Conservation (phyloP, 2,329 filamentous ascomycete species). For the Cladosporium sp. region DNA sequence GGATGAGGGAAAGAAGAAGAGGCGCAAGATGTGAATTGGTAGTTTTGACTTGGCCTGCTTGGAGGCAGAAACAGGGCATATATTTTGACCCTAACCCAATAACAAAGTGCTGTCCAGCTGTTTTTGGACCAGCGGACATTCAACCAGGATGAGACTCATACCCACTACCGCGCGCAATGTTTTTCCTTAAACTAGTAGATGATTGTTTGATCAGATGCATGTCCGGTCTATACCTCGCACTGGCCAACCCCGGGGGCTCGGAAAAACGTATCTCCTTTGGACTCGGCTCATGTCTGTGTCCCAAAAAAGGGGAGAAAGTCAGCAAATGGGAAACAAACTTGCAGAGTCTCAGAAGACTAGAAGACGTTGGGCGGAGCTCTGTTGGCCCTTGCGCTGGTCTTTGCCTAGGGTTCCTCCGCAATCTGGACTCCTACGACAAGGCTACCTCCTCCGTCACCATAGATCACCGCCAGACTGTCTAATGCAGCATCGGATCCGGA, state of each 20-base stretch:
- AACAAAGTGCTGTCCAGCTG: neutral
- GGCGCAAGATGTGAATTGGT: conserved; percentile 20
- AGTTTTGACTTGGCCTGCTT: neutral
- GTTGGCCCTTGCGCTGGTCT: neutral
- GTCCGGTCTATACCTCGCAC: neutral
- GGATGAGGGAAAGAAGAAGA: conserved; percentile 29
- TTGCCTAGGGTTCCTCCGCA: conserved; percentile 12
- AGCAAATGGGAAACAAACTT: neutral
- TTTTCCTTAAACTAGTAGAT: neutral
- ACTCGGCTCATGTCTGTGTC: neutral
- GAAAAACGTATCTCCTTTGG: conserved; percentile 14
- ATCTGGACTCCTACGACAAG: neutral
- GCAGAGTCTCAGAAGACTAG: neutral
- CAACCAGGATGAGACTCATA: neutral
- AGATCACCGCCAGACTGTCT: neutral
- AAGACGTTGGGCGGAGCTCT: conserved; percentile 11
- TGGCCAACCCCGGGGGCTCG: neutral
- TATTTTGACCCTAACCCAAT: neutral
- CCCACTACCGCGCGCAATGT: neutral
- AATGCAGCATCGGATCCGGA: neutral
- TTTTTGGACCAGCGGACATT: neutral
- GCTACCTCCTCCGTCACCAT: neutral
- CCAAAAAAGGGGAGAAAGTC: neutral
- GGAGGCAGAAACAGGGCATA: neutral
- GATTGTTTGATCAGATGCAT: neutral